Evolutionary conservation across 163 green algal genomes (phyloP).

Genomic region (Chlamydomonas reinhardtii): DNA sequence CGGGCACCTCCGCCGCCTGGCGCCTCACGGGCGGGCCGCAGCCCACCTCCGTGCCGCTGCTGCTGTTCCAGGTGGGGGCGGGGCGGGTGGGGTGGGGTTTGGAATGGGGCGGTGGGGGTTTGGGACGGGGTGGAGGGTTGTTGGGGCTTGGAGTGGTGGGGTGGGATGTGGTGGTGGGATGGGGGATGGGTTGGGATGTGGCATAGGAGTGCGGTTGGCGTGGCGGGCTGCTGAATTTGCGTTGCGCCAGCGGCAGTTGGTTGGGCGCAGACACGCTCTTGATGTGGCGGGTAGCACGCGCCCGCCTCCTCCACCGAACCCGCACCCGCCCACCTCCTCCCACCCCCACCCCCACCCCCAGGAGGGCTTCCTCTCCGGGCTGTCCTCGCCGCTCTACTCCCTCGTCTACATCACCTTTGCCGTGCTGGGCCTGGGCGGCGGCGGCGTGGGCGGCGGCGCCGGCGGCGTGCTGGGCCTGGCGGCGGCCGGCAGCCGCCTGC

Average conservation of each 20-base stretch:
- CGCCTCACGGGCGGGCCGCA: background rate
- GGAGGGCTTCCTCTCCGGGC: constrained; percentile 46
- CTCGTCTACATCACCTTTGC: constrained; percentile 44
- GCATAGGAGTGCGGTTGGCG: no score
- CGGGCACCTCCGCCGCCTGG: constrained; percentile 1
- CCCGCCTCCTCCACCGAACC: no score
- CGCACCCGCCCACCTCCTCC: no score
- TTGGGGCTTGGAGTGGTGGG: no score
- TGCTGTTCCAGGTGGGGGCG: constrained; percentile 36
- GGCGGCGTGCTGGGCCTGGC: constrained; percentile 24
- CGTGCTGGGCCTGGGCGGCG: constrained; percentile 39
- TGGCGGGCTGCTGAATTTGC: no score
- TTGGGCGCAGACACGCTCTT: no score
- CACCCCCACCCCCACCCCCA: background rate
- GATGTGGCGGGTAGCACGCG: no score
- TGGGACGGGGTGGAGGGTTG: background rate
- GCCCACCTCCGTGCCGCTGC: constrained; percentile 25
- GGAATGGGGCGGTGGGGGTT: background rate
- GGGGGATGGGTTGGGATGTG: no score
- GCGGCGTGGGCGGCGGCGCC: constrained; percentile 29
- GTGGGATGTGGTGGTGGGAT: no score
- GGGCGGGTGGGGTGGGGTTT: no score
- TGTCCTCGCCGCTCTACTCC: constrained; percentile 35
- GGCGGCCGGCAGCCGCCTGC: constrained; percentile 11
- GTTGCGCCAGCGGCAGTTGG: no score